Conservation (phyloP, 345 rosid genomes). For the Rhodamnia argentea region DNA sequence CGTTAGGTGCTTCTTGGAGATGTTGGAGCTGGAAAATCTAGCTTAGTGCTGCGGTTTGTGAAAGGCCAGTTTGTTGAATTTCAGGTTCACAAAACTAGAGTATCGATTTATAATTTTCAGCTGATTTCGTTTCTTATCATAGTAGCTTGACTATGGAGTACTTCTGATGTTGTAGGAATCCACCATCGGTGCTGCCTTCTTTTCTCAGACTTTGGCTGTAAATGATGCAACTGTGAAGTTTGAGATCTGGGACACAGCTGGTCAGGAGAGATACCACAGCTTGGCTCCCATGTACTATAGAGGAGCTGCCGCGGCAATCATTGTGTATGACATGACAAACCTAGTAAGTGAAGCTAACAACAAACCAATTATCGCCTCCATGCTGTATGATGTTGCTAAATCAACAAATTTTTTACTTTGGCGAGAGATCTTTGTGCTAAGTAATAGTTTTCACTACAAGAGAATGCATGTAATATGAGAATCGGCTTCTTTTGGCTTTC, state of each 20-base stretch:
- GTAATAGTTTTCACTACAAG: neutral
- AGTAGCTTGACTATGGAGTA: neutral
- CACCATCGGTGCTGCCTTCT: conserved; percentile 95
- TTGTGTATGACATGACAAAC: conserved; percentile 85
- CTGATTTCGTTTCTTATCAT: neutral
- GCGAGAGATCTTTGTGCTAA: neutral
- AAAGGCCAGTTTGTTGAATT: conserved; percentile 91
- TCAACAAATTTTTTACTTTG: neutral
- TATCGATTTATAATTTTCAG: neutral
- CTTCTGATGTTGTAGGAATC: conserved; percentile 54
- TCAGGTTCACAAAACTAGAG: conserved; percentile 33
- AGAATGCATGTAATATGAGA: neutral
- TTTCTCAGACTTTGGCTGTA: conserved; percentile 91
- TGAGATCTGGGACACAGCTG: conserved; percentile 99
- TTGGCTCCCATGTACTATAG: conserved; percentile 98
- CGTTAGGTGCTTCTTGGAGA: conserved; percentile 87
- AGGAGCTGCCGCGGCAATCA: conserved; percentile 93
- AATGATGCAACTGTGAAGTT: conserved; percentile 90
- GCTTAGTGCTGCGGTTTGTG: conserved; percentile 84
- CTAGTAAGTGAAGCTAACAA: conserved; percentile 28
- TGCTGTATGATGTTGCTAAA: neutral
- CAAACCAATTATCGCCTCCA: neutral
- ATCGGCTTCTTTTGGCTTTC: neutral
- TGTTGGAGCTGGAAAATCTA: conserved; percentile 95
- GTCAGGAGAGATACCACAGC: conserved; percentile 96